Evolutionary conservation across 2,329 filamentous ascomycete species (phyloP), one percentile per base, ranked within the genome.

Genomic region (Clonostachys rhizophaga): DNA sequence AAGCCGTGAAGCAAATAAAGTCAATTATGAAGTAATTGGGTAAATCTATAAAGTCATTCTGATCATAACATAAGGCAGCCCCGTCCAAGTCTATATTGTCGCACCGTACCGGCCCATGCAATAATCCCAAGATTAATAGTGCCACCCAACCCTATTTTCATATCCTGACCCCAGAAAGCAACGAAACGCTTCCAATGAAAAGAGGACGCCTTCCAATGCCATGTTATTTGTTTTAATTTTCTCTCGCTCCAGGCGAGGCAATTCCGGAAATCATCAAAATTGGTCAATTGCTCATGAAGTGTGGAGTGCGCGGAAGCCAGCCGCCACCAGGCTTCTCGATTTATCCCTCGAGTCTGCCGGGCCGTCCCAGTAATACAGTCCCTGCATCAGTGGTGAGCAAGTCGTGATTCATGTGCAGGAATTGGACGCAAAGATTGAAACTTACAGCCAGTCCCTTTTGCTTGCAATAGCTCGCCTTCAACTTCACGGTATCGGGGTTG

Each of bases 281-380:
- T 44, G 42, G 20, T 10, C 8, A 30, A 30, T 30, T 30, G 24
- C 24, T 30, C 24, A 30, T 30, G 24, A 30, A 30, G 68, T 72
- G 57, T 83, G 79, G 50, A 83, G 61, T 9, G 78, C 72, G 48
- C 75, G 74, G 59, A 83, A 84, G 6, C 81, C 81, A 16, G 80
- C 69, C 42, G 76, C 72, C 49, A 84, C 69, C 46, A 84, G 63
- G 58, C 79, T 84, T 45, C 80, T 71, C 45, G 76, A 74, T 50
- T 71, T 74, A 46, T 80, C 74, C 54, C 68, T 72, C 30, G 78
- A 76, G 68, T 94, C 89, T 4, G 79, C 82, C 13, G 86, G 84
- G n/a, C 83, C 86, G 46, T 86, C 83, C 86, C 86, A 91, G 65
- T 91, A 94, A 63, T 91, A 92, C 9, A 94, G 66, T 0, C 89